Percentiles rank a stretch among this genome's conserved stretches.
phyloP scores from a whole-genome alignment of 2,329 filamentous ascomycete species.

The Calonectria pseudoreteaudii region DNA sequence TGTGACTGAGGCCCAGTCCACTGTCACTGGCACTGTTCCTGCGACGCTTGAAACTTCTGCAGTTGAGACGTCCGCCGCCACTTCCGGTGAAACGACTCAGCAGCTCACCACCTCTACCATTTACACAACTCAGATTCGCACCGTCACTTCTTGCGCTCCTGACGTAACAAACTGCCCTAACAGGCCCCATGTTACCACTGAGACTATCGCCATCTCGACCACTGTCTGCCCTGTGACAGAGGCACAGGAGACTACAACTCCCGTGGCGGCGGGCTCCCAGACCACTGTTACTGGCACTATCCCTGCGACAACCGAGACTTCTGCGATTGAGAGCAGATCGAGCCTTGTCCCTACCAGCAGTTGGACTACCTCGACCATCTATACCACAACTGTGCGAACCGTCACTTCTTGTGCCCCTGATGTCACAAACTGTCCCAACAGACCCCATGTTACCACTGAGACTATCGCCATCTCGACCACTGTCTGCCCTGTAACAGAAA shows the following conservation, averaged over 20 bases:
- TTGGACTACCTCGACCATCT: not conserved
- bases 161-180: not conserved
- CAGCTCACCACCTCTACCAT: not conserved
- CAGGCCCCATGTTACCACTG: not conserved
- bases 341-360: not conserved
- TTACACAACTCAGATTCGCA: not conserved
- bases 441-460: not conserved
- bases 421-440: not conserved
- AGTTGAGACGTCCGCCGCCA: no score
- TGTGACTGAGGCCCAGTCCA: no score
- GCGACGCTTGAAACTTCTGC: no score
- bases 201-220: not conserved
- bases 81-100: no score
- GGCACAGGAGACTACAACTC: no score
- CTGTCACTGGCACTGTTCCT: no score
- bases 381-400: not conserved
- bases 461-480: not conserved
- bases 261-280: no score
- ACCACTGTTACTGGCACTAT: no score
- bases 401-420: not conserved
- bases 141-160: not conserved
- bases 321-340: no score
- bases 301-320: no score
- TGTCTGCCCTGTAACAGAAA: not conserved
- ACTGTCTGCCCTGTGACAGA: not conserved